Evolutionary conservation across 495 filamentous ascomycete genomes (phyloP).

Genomic region (Pseudevernia furfuracea): DNA sequence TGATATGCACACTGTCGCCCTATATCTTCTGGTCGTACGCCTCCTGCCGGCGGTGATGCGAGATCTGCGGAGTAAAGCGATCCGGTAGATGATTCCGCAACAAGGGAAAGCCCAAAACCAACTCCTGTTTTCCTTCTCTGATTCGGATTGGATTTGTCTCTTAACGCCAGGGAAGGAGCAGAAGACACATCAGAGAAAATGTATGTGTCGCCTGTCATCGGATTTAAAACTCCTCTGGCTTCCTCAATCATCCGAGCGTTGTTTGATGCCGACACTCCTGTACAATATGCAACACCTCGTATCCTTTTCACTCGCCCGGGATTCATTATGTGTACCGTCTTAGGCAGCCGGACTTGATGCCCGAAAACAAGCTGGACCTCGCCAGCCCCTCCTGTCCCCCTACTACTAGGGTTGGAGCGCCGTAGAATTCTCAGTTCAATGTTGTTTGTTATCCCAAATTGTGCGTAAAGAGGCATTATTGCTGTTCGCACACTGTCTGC

Average conservation of each 20-base stretch:
- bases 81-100: conserved; percentile 83
- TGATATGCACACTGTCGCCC: conserved; percentile 83
- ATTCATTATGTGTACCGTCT: conserved; percentile 84
- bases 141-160: conserved; percentile 50
- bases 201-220: conserved; percentile 78
- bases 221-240: conserved; percentile 79
- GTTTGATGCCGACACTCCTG: conserved; percentile 80
- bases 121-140: conserved; percentile 67
- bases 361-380: conserved; percentile 88
- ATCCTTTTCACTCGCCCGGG: conserved; percentile 81
- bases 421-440: conserved; percentile 80
- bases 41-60: conserved; percentile 70
- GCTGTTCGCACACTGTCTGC: conserved; percentile 91
- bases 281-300: conserved; percentile 85
- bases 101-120: conserved; percentile 82
- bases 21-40: conserved; percentile 79
- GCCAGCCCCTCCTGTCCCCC: conserved; percentile 74
- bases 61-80: conserved; percentile 82
- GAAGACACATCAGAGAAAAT: conserved; percentile 66
- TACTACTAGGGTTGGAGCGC: conserved; percentile 64
- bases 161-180: conserved; percentile 61
- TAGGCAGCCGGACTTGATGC: conserved; percentile 83
- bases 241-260: conserved; percentile 93
- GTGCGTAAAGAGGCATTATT: conserved; percentile 78
- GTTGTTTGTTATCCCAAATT: conserved; percentile 80